Conservation (phyloP, 768 basidiomycete genomes). For the Pholiota microspora region DNA sequence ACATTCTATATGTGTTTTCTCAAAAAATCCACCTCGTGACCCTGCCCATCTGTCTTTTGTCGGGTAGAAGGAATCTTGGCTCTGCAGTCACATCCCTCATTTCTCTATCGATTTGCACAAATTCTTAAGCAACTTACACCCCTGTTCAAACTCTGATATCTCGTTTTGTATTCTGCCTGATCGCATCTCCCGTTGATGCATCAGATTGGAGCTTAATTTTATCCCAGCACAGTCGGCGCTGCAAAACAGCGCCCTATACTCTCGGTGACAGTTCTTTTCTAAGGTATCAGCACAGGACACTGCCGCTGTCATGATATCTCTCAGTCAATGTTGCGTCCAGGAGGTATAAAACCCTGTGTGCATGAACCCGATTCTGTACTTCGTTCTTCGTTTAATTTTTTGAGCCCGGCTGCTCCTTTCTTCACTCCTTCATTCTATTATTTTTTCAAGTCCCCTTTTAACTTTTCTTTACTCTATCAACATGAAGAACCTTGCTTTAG, state of each 20-base stretch:
- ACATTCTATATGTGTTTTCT: slow-evolving; percentile 8
- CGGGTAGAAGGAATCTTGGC: too few relatives aligned
- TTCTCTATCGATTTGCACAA: too few relatives aligned
- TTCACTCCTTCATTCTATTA: slow-evolving; percentile 21
- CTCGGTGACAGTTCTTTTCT: slow-evolving; percentile 19
- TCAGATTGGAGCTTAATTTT: neutral
- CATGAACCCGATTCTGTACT: slow-evolving; percentile 10
- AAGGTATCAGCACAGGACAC: slow-evolving; percentile 6
- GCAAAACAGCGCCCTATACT: slow-evolving; percentile 15
- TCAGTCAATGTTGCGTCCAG: neutral
- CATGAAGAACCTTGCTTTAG: slow-evolving; percentile 30
- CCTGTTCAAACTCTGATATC: too few relatives aligned
- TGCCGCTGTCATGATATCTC: slow-evolving; percentile 12
- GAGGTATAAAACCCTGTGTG: slow-evolving; percentile 17
- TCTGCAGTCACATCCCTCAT: too few relatives aligned
- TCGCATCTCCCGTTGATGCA: neutral
- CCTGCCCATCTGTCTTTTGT: neutral
- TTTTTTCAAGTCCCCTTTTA: slow-evolving; percentile 10
- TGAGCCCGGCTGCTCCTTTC: slow-evolving; percentile 35
- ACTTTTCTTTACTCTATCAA: slow-evolving; percentile 18
- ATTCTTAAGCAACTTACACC: too few relatives aligned
- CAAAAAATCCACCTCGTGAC: neutral
- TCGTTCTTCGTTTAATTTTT: slow-evolving; percentile 23
- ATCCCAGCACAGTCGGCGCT: slow-evolving; percentile 13
- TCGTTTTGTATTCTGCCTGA: too few relatives aligned